Evolutionary conservation across 2,329 filamentous ascomycete genomes (phyloP).

Genomic region (Plectosphaerella plurivora): DNA sequence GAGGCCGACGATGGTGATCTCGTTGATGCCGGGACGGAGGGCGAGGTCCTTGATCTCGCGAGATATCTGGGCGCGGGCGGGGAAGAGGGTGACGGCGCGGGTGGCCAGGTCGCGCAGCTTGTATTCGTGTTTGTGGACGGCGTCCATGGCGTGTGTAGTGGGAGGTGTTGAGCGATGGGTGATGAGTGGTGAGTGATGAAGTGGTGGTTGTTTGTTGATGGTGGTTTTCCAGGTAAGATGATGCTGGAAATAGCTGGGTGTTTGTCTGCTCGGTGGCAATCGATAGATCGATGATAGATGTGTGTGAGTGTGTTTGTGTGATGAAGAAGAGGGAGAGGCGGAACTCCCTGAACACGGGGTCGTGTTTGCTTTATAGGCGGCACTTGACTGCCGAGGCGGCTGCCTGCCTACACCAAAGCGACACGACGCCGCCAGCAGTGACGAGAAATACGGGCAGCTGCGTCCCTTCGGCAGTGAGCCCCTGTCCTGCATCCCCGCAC

Average conservation of each 20-base stretch:
- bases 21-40: slow-evolving; percentile 49
- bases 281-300: not conserved
- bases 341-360: not conserved
- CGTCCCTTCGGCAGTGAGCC: no score
- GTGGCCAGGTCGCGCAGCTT: slow-evolving; percentile 53
- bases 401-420: not conserved
- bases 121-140: slow-evolving; percentile 41
- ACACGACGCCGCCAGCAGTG: no score
- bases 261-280: no score
- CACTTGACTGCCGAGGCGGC: not conserved
- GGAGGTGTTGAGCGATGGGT: not conserved
- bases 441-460: no score
- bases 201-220: no score
- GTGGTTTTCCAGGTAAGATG: no score
- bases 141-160: slow-evolving; percentile 26
- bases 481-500: no score
- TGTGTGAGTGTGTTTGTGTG: not conserved
- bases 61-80: slow-evolving; percentile 54
- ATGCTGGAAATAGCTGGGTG: no score
- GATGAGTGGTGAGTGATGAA: no score
- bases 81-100: slow-evolving; percentile 59
- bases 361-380: not conserved
- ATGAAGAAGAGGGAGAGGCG: not conserved
- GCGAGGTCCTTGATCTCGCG: slow-evolving; percentile 56
- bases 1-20: slow-evolving; percentile 53